Conservation (phyloP, 176 grass and related monocot genomes). For the Alloteropsis semialata region DNA sequence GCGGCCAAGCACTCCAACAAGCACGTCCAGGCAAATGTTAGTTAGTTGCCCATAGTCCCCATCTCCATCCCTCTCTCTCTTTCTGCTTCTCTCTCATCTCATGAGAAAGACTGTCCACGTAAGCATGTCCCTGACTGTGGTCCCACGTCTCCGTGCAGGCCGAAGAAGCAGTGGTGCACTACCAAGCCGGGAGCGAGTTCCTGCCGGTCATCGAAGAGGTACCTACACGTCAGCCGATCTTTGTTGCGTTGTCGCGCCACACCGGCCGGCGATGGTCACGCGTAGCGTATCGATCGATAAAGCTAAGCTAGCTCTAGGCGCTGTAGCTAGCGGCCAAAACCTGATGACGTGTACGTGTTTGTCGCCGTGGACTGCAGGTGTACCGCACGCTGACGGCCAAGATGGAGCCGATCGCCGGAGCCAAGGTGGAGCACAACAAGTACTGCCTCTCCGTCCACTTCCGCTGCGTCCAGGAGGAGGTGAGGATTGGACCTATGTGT, state of each 20-base stretch:
- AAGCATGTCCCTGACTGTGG: neutral
- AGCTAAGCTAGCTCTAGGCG: too few relatives aligned
- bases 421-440: constrained; percentile 84
- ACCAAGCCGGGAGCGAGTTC: constrained; percentile 66
- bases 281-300: neutral
- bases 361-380: constrained; percentile 29
- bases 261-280: too few relatives aligned
- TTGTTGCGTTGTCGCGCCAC: too few relatives aligned
- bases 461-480: constrained; percentile 73
- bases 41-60: neutral
- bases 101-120: neutral
- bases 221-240: neutral
- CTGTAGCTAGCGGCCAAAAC: neutral
- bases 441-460: constrained; percentile 87
- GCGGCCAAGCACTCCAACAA: neutral
- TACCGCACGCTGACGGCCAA: constrained; percentile 43
- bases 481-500: too few relatives aligned
- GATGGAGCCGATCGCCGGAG: constrained; percentile 51
- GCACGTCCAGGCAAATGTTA: neutral
- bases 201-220: constrained; percentile 74
- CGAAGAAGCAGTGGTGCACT: constrained; percentile 48
- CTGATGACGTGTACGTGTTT: neutral
- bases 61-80: neutral
- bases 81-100: neutral
- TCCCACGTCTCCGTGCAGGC: constrained; percentile 13